These are phyloP conservation scores for Chlorella vulgaris DNA, from an alignment of 139 green algal species.

Conservation along the genomic window DNA sequence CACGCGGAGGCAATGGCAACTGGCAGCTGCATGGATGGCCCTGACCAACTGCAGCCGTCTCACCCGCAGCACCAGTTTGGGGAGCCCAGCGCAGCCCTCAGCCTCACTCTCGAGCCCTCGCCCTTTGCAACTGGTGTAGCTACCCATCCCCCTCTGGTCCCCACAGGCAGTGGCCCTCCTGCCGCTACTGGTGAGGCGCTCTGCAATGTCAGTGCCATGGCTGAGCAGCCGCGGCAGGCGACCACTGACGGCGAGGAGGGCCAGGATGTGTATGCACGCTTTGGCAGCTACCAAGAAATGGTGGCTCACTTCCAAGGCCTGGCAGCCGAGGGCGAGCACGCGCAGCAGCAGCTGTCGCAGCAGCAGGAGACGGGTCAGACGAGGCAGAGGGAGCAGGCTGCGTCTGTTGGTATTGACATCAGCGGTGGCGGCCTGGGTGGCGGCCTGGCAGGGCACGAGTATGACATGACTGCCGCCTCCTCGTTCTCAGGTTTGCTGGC, in stretches of 20 bases:
- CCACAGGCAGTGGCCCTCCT: too few relatives aligned
- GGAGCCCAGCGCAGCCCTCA: not conserved
- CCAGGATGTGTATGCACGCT: slow-evolving; percentile 16
- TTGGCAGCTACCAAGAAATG: slow-evolving; percentile 28
- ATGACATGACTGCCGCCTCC: not conserved
- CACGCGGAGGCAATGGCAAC: not conserved
- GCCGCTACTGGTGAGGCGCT: too few relatives aligned
- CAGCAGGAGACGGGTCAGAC: not conserved
- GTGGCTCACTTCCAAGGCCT: slow-evolving; percentile 2
- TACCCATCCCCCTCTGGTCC: too few relatives aligned
- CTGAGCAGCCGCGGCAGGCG: not conserved
- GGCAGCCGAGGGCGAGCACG: not conserved
- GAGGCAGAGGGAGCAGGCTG: not conserved
- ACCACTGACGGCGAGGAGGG: not conserved
- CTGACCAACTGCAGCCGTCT: not conserved
- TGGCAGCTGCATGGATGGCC: too few relatives aligned
- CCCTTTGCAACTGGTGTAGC: not conserved
- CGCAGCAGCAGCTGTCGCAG: not conserved
- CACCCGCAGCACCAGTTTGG: not conserved
- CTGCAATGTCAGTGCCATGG: too few relatives aligned
- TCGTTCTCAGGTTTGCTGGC: slow-evolving; percentile 11
- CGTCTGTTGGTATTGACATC: not conserved
- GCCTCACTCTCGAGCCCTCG: not conserved
- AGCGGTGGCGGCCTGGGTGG: not conserved
- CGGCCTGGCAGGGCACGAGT: not conserved